Percentiles rank a stretch among this genome's conserved stretches.
Conservation (phyloP, 805 yeast genomes). For the Candida odintsovae region DNA sequence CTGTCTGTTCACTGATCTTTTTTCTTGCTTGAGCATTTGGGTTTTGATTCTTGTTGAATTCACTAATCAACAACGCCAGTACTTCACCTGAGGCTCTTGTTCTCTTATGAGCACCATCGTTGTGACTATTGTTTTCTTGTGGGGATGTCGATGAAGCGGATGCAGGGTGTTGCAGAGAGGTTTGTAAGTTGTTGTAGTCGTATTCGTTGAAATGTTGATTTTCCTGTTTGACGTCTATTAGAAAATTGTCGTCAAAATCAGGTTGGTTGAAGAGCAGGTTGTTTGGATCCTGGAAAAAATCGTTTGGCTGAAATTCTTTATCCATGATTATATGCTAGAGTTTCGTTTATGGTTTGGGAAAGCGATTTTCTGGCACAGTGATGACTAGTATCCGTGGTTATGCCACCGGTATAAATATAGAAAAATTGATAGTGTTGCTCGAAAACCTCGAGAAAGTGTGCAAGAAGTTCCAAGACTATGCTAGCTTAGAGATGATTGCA, state of each 20-base stretch:
- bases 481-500: not conserved
- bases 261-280: conserved; percentile 10
- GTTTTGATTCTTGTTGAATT: conserved; percentile 66
- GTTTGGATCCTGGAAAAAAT: conserved; percentile 7
- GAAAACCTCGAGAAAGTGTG: not conserved
- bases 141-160: conserved; percentile 3
- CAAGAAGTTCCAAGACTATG: not conserved
- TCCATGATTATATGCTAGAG: not conserved
- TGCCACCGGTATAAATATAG: not conserved
- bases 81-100: conserved; percentile 80
- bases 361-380: not conserved
- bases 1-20: conserved; percentile 62
- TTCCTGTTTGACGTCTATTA: conserved; percentile 6
- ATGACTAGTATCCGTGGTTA: not conserved
- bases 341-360: not conserved
- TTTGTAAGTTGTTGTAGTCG: not conserved
- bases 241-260: conserved; percentile 10
- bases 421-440: not conserved
- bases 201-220: not conserved
- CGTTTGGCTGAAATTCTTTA: not conserved
- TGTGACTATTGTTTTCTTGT: not conserved
- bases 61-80: conserved; percentile 57
- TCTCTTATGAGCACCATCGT: conserved; percentile 35
- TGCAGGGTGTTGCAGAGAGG: not conserved
- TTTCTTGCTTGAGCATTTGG: conserved; percentile 71